Conservation (phyloP, 2,329 filamentous ascomycete species). For the Cryoendolithus antarcticus region DNA sequence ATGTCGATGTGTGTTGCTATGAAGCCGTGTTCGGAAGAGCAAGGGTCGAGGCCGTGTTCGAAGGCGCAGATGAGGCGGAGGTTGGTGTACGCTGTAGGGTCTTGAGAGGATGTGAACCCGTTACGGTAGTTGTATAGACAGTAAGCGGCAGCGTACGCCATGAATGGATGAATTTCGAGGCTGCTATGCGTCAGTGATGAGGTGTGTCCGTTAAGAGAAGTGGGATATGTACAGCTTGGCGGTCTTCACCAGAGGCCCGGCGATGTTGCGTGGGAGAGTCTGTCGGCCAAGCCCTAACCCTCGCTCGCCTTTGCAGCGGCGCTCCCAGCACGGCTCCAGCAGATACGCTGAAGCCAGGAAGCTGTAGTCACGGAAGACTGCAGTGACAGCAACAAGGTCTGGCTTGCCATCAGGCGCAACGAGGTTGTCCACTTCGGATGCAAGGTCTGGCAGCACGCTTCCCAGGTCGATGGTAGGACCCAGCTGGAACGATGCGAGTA, state of each 20-base stretch:
- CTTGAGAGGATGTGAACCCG: conserved; percentile 18
- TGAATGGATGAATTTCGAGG: conserved; percentile 74
- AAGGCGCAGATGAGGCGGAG: conserved; percentile 82
- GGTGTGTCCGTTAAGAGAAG: not conserved
- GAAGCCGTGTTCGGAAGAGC: conserved; percentile 85
- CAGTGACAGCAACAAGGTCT: conserved; percentile 70
- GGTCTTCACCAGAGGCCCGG: conserved; percentile 71
- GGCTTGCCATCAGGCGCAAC: conserved; percentile 44
- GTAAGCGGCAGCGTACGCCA: conserved; percentile 64
- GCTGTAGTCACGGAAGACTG: conserved; percentile 80
- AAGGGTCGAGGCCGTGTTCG: conserved; percentile 74
- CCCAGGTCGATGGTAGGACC: conserved; percentile 54
- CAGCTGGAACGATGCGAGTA: conserved; percentile 62
- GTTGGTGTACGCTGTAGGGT: conserved; percentile 45
- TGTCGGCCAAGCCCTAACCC: conserved; percentile 68
- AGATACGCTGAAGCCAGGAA: conserved; percentile 84
- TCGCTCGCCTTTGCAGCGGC: conserved; percentile 48
- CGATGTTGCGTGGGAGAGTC: conserved; percentile 58
- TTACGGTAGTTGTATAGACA: conserved; percentile 52
- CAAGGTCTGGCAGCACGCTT: conserved; percentile 65
- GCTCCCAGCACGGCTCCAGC: conserved; percentile 79
- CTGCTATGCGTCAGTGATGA: conserved; percentile 23
- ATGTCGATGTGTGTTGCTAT: conserved; percentile 94
- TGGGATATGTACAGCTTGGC: conserved; percentile 61
- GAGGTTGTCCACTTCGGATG: conserved; percentile 42